phyloP scores from a whole-genome alignment of 352 stramenopile species.

The Aphanomyces invadans region DNA sequence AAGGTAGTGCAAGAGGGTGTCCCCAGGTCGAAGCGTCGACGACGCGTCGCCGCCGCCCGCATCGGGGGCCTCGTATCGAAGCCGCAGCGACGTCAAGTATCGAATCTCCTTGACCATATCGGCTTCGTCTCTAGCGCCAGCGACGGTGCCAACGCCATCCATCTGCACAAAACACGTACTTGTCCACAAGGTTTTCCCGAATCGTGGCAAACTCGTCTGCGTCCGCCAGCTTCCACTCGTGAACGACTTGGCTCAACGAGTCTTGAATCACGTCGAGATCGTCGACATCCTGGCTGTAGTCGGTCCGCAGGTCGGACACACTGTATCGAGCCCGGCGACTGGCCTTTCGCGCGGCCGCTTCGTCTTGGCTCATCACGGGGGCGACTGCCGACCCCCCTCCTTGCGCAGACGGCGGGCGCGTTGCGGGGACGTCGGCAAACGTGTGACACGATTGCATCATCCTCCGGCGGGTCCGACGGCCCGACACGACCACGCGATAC shows the following conservation, averaged over 20 bases:
- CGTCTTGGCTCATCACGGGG: too few species aligned
- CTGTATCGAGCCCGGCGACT: neutral
- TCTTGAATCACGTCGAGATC: neutral
- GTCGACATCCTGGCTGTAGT: neutral
- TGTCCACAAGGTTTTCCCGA: neutral
- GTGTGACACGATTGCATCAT: too few species aligned
- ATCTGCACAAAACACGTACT: neutral
- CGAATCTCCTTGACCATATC: constrained; percentile 6
- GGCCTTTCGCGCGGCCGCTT: neutral
- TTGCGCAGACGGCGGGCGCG: too few species aligned
- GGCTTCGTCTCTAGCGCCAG: neutral
- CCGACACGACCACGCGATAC: neutral
- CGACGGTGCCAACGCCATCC: neutral
- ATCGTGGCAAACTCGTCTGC: neutral
- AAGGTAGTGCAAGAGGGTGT: constrained; percentile 10
- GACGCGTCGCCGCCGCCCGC: neutral
- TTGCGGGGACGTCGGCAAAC: too few species aligned
- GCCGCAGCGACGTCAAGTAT: neutral
- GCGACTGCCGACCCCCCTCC: too few species aligned
- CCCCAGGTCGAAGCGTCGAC: neutral
- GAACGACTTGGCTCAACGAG: neutral
- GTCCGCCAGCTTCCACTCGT: neutral
- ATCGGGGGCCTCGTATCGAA: neutral
- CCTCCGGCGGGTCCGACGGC: neutral
- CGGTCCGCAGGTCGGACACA: neutral